phyloP scores from a whole-genome alignment of 202 grass and related monocot genomes.

The Saccharum hybrid region DNA sequence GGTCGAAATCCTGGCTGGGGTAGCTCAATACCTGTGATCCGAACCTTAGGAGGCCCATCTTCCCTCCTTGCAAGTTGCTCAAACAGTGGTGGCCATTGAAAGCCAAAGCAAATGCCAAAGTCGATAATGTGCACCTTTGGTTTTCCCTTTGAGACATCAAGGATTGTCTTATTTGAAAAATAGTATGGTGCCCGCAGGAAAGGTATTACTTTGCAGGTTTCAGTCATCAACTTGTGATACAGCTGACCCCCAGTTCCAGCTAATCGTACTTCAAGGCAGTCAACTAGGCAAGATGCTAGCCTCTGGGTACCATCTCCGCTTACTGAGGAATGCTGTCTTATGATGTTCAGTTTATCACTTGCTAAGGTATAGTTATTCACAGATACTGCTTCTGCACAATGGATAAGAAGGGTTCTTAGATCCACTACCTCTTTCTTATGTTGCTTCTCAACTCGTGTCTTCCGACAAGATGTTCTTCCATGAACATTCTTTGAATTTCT shows the following conservation, averaged over 20 bases:
- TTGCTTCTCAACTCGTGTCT: slow-evolving; percentile 23
- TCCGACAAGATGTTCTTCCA: slow-evolving; percentile 4
- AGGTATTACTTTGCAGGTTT: slow-evolving; percentile 22
- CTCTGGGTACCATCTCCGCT: slow-evolving; percentile 62
- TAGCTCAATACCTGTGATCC: slow-evolving; percentile 65
- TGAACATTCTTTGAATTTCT: slow-evolving; percentile 37
- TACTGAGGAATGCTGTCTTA: slow-evolving; percentile 52
- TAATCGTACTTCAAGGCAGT: slow-evolving; percentile 60
- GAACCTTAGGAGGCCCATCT: slow-evolving; percentile 51
- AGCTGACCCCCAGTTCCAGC: slow-evolving; percentile 31
- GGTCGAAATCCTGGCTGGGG: slow-evolving; percentile 60
- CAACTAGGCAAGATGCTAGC: slow-evolving; percentile 59
- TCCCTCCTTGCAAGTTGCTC: slow-evolving; percentile 51
- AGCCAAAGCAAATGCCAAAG: slow-evolving; percentile 29
- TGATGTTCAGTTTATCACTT: slow-evolving; percentile 51
- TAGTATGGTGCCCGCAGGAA: slow-evolving; percentile 47
- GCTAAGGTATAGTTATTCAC: slow-evolving; percentile 49
- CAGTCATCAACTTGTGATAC: too few relatives aligned
- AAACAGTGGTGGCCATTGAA: slow-evolving; percentile 72
- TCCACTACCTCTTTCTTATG: slow-evolving; percentile 65
- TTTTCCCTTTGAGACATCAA: too few relatives aligned
- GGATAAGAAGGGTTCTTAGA: slow-evolving; percentile 58
- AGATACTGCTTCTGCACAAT: slow-evolving; percentile 62
- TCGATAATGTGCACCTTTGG: too few relatives aligned
- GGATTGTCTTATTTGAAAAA: slow-evolving; percentile 46